Conservation (phyloP, 768 basidiomycete species). For the Cystofilobasidium capitatum region DNA sequence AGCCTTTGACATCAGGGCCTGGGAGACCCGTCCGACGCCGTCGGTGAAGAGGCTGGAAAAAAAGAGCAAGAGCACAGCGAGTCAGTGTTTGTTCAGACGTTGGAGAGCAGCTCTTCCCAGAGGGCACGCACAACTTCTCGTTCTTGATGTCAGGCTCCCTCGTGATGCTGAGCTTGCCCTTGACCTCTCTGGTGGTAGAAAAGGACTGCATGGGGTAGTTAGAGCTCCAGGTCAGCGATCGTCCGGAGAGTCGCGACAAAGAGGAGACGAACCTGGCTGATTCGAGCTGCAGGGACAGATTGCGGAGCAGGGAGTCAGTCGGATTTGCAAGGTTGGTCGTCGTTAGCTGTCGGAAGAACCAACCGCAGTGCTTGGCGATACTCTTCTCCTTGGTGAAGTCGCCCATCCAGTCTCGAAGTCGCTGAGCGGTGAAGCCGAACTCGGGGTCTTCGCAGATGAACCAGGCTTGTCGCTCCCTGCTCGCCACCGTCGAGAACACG, state of each 20-base stretch:
- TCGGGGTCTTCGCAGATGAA: slow-evolving; percentile 11
- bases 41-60: slow-evolving; percentile 17
- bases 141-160: background rate
- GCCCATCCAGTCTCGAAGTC: slow-evolving; percentile 9
- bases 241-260: background rate
- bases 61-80: background rate
- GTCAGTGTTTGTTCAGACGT: background rate
- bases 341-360: background rate
- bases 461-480: slow-evolving; percentile 17
- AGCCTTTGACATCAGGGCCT: background rate
- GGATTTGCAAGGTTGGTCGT: background rate
- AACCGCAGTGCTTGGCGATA: slow-evolving; percentile 15
- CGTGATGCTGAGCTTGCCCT: background rate
- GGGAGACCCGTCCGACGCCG: slow-evolving; percentile 17
- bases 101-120: background rate
- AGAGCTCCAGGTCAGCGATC: no score
- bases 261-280: background rate
- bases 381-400: slow-evolving; percentile 13
- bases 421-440: slow-evolving; percentile 6
- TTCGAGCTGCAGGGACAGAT: slow-evolving; percentile 1
- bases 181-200: slow-evolving; percentile 11
- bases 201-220: background rate
- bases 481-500: background rate
- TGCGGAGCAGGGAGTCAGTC: no score
- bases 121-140: background rate